These are phyloP conservation scores for Picea glauca DNA, from an alignment of 75 land plant species.

Conservation along the genomic window DNA sequence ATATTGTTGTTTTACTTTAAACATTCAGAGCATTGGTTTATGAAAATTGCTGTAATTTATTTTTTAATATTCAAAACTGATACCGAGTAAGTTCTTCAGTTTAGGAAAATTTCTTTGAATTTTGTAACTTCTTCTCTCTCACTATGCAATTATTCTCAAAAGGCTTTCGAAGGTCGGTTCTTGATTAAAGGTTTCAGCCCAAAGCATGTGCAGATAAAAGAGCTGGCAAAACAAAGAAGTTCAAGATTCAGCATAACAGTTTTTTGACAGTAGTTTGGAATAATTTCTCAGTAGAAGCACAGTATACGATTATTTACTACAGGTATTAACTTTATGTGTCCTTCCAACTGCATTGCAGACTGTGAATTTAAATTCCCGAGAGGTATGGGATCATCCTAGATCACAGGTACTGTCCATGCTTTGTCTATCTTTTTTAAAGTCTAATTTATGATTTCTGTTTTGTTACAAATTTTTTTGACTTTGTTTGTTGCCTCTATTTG, in stretches of 20 bases:
- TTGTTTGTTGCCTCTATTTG: background rate
- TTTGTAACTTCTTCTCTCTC: background rate
- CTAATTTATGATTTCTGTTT: background rate
- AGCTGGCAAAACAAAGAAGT: background rate
- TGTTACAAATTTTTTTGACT: background rate
- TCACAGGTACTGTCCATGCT: slow-evolving; percentile 25
- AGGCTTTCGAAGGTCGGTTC: background rate
- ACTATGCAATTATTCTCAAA: background rate
- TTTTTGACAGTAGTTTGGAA: background rate
- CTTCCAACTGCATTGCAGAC: slow-evolving; percentile 35
- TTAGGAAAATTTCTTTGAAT: background rate
- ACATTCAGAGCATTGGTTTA: background rate
- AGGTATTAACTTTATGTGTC: background rate
- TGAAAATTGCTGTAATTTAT: background rate
- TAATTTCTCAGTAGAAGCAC: background rate
- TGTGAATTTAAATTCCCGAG: slow-evolving; percentile 46
- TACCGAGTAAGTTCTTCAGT: background rate
- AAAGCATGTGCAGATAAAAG: slow-evolving; percentile 3
- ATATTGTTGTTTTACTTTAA: background rate
- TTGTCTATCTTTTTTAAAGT: background rate
- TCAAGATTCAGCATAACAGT: background rate
- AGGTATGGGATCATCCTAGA: slow-evolving; percentile 14
- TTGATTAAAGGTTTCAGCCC: background rate
- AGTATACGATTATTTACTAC: background rate
- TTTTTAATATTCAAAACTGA: background rate